Conservation (phyloP, 2,329 filamentous ascomycete genomes). For the Botrytis galanthina region DNA sequence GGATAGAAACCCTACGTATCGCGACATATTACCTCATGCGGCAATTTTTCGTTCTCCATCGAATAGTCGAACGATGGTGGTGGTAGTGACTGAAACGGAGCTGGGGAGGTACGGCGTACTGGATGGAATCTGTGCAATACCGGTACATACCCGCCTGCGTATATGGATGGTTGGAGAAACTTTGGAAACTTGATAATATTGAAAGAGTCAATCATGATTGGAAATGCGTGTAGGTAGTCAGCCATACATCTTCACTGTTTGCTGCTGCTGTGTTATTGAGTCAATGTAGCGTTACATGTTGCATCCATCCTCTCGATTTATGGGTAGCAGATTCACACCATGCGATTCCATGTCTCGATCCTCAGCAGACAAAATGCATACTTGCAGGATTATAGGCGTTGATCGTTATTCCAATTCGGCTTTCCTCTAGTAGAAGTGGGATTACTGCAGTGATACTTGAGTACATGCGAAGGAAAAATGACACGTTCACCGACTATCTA, state of each 20-base stretch:
- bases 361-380: not conserved
- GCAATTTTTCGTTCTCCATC: not conserved
- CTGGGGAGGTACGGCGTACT: not conserved
- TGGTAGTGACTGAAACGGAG: not conserved
- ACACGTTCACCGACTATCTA: constrained; percentile 19
- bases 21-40: not conserved
- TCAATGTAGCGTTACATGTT: not conserved
- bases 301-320: not conserved
- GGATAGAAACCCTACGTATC: not conserved
- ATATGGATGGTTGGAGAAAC: not conserved
- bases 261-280: not conserved
- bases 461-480: constrained; percentile 1
- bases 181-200: not conserved
- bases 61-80: not conserved
- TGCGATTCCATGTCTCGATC: constrained; percentile 7
- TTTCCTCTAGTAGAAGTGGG: not conserved
- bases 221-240: not conserved
- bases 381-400: not conserved
- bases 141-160: not conserved
- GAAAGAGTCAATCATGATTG: not conserved
- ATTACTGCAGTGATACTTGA: not conserved
- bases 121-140: not conserved
- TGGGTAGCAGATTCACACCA: not conserved
- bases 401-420: not conserved
- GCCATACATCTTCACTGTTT: not conserved